Percentiles rank a stretch among this genome's conserved stretches.
These are phyloP conservation scores for Scheffersomyces quercinus DNA, from an alignment of 1,139 yeast species.

Conservation along the genomic window DNA sequence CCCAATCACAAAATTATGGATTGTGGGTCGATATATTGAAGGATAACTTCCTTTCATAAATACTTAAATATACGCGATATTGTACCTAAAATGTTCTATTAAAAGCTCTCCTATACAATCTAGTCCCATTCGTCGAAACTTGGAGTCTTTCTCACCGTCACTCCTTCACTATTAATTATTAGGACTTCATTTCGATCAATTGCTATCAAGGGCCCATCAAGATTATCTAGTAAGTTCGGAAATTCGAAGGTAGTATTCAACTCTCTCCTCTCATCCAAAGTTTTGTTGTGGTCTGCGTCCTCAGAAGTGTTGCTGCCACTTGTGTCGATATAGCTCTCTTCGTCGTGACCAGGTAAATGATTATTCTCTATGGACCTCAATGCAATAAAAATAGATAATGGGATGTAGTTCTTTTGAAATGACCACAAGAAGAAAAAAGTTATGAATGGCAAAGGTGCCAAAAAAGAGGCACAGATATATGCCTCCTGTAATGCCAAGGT, in stretches of 20 bases:
- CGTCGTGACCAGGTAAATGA: slow-evolving; percentile 7
- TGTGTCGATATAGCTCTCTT: slow-evolving; percentile 5
- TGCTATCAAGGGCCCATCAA: slow-evolving; percentile 83
- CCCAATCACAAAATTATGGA: neutral
- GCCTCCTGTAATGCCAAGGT: slow-evolving; percentile 80
- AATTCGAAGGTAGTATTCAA: slow-evolving; percentile 70
- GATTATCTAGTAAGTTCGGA: slow-evolving; percentile 64
- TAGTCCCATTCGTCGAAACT: slow-evolving; percentile 51
- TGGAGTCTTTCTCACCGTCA: slow-evolving; percentile 46
- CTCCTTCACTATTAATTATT: slow-evolving; percentile 60
- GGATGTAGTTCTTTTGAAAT: slow-evolving; percentile 78
- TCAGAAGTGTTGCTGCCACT: slow-evolving; percentile 7
- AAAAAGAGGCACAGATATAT: slow-evolving; percentile 66
- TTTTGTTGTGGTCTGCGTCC: slow-evolving; percentile 21
- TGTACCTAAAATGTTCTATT: neutral
- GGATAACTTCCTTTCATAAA: neutral
- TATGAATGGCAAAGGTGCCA: slow-evolving; percentile 73
- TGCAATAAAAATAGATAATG: slow-evolving; percentile 83
- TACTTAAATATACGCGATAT: neutral
- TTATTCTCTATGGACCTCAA: slow-evolving; percentile 47
- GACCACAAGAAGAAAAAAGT: slow-evolving; percentile 73
- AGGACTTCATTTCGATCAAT: slow-evolving; percentile 65
- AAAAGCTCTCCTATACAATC: neutral
- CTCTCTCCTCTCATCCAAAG: slow-evolving; percentile 71
- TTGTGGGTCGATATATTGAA: neutral